Base-by-base conservation (phyloP, 345 rosid species). In the Lumnitzera littorea region DNA sequence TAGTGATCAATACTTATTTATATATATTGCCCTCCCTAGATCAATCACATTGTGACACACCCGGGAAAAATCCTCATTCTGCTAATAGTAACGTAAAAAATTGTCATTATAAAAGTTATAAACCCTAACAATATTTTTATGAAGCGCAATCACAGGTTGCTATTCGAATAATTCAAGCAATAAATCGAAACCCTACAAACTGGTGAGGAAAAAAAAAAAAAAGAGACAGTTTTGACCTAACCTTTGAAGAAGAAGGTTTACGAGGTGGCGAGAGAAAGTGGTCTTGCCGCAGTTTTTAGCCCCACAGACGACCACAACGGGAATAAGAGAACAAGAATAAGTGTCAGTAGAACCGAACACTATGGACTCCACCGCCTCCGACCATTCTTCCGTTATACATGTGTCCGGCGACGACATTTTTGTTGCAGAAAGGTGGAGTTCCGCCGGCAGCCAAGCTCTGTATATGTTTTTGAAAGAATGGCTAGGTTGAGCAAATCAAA, bases 221-320 rank as follows among this genome's bases (percentile, higher is more conserved):
- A 23, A 2, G 24, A 11, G 29, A 49, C 1, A 5, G 61, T 10
- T 5, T 2, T 13, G 46, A 56, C 12, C 24, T 53, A 15, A 79
- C 95, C 96, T 94, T 57, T 67, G 82, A 56, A 87, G 96, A 58
- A 94, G 97, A 70, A 70, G 60, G 66, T 84, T 79, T 56, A 94
- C 82, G 56, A 94, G 88, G 69, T 72, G 63, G 59, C 97, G 96
- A 13, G 97, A 94, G 75, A 94, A 94, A 20, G 96, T 90, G 64
- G 89, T 75, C 65, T 86, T 86, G 68, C 99, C 99, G 59, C 80
- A 74, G 83, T 87, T 87, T 68, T 81, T 87, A 59, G 96, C 78
- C 48, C 98, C 96, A 20, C 98, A 92, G 12, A 89, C 56, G 12
- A 89, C 69, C 46, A 80, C 76, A 53, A 80, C 15, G 48, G 83